Evolutionary conservation across 2,329 filamentous ascomycete species (phyloP).

Genomic region (Talaromyces sp.): DNA sequence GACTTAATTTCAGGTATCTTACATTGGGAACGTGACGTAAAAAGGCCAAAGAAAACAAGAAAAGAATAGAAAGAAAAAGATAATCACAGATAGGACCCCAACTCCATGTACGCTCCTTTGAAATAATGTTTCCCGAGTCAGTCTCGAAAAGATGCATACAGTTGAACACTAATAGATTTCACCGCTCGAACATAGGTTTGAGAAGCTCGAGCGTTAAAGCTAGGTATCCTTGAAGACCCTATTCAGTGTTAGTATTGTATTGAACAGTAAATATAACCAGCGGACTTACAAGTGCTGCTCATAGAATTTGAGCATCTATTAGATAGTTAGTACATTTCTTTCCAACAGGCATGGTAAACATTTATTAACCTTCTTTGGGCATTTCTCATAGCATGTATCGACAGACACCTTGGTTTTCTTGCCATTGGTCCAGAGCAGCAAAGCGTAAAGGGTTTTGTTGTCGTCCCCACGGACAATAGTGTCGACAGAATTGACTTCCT

Average conservation of each 20-base stretch:
- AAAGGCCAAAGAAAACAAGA: neutral
- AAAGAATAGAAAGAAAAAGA: neutral
- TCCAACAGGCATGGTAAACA: neutral
- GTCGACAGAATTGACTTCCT: slow-evolving; percentile 44
- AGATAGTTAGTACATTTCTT: slow-evolving; percentile 14
- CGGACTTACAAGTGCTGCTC: slow-evolving; percentile 50
- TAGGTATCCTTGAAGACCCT: slow-evolving; percentile 41
- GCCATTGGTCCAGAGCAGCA: slow-evolving; percentile 48
- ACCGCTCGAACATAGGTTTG: neutral
- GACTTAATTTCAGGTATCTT: slow-evolving; percentile 2
- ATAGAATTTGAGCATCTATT: slow-evolving; percentile 53
- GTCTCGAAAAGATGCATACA: too few relatives aligned
- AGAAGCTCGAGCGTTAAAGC: neutral
- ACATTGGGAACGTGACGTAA: neutral
- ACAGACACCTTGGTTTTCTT: slow-evolving; percentile 47
- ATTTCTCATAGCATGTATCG: slow-evolving; percentile 45
- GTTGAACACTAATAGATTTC: too few relatives aligned
- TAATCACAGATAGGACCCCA: neutral
- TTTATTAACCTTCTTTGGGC: slow-evolving; percentile 42
- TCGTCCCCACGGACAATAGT: slow-evolving; percentile 46
- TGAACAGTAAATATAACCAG: neutral
- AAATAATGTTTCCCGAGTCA: neutral
- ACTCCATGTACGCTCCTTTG: slow-evolving; percentile 10
- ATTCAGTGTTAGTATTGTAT: slow-evolving; percentile 14
- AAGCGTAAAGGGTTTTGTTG: slow-evolving; percentile 39